These are phyloP conservation scores for Suaeda aralocaspica DNA, from an alignment of 148 eudicot species.

Conservation along the genomic window DNA sequence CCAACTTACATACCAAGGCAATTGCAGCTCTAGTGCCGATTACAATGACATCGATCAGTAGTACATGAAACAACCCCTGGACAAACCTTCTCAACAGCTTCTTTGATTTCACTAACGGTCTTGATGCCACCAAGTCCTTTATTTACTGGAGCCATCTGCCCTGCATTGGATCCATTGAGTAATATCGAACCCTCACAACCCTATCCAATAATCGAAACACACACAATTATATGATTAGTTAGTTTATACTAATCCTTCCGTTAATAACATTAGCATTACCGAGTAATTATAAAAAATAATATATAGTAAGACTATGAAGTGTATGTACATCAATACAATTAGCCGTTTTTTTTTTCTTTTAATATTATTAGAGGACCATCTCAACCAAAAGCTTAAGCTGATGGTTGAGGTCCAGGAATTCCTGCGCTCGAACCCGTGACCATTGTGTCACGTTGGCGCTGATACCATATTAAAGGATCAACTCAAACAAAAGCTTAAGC, in stretches of 20 bases:
- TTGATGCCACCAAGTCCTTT: constrained; percentile 38
- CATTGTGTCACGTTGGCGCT: no score
- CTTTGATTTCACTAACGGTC: constrained; percentile 35
- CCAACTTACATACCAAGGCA: constrained; percentile 23
- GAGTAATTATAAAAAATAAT: no score
- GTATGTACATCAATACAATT: no score
- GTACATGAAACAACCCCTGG: constrained; percentile 63
- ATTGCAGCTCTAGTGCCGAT: constrained; percentile 51
- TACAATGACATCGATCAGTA: constrained; percentile 41
- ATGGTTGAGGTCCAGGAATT: no score
- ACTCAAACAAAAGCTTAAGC: background rate
- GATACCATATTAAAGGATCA: no score
- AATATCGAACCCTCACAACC: constrained; percentile 65
- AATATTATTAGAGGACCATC: no score
- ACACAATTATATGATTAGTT: background rate
- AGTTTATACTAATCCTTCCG: background rate
- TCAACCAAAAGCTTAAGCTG: background rate
- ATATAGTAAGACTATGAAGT: no score
- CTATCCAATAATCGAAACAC: constrained; percentile 14
- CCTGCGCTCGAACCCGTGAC: no score
- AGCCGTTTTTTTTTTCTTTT: no score
- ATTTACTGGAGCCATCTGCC: constrained; percentile 40
- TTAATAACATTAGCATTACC: no score
- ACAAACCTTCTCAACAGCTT: constrained; percentile 39
- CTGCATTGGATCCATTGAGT: constrained; percentile 36